Conservation (phyloP, 2,329 filamentous ascomycete genomes). For the Nannizziopsis barbatae region DNA sequence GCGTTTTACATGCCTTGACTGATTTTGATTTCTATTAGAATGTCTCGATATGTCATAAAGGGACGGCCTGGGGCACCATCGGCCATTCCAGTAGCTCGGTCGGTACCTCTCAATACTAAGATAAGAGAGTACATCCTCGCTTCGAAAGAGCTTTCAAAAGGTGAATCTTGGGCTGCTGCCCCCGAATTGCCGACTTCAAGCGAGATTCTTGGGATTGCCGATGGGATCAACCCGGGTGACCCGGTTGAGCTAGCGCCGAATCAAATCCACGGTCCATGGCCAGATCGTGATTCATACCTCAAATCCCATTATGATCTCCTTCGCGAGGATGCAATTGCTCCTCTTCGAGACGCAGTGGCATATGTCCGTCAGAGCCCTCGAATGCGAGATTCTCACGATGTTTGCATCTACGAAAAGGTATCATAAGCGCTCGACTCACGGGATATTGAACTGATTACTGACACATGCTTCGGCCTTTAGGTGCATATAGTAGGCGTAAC, state of each 20-base stretch:
- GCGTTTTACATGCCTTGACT: too few species aligned
- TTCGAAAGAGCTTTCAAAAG: slow-evolving; percentile 10
- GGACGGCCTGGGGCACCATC: too few species aligned
- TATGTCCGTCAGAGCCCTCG: slow-evolving; percentile 43
- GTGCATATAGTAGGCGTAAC: slow-evolving; percentile 56
- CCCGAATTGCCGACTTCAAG: slow-evolving; percentile 32
- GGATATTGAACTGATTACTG: background rate
- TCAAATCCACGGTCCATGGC: slow-evolving; percentile 46
- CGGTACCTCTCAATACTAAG: slow-evolving; percentile 20
- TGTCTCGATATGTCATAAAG: too few species aligned
- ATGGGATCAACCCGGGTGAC: slow-evolving; percentile 14
- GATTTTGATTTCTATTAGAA: too few species aligned
- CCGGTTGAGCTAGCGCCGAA: slow-evolving; percentile 41
- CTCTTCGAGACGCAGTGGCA: slow-evolving; percentile 56
- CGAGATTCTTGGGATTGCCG: slow-evolving; percentile 28
- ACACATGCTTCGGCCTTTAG: slow-evolving; percentile 33
- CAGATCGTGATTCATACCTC: slow-evolving; percentile 53
- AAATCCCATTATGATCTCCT: slow-evolving; percentile 63
- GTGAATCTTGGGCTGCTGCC: slow-evolving; percentile 26
- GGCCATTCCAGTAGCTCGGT: too few species aligned
- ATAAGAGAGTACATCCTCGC: slow-evolving; percentile 24
- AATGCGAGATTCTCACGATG: slow-evolving; percentile 47
- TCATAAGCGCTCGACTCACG: background rate
- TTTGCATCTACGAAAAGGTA: slow-evolving; percentile 61
- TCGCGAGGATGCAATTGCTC: slow-evolving; percentile 60